Evolutionary conservation across 495 filamentous ascomycete species (phyloP), one percentile per base, ranked within the genome.

Genomic region (Entonaema liquescens): DNA sequence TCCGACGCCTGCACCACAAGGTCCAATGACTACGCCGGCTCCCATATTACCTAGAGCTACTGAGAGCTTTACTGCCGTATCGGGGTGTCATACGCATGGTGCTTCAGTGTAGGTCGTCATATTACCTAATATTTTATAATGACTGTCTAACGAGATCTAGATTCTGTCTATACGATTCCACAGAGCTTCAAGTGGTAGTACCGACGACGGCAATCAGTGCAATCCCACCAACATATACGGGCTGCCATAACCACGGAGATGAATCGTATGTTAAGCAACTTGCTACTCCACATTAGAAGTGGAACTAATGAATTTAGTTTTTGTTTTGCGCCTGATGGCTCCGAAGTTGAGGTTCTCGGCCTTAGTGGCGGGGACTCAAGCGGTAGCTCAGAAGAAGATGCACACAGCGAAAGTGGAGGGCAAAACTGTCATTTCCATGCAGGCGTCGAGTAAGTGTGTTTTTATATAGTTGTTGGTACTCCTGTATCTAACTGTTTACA

Each of bases 361-460:
- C 60, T 72, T 17, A 44, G 70, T 1, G 50, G 64, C 4, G 65
- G 62, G 5, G 25, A 47, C 25, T 55, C 56, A 33, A 47, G 12
- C 8, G 8, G 9, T 1, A 17, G 23, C n/a, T 75, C 76, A 57
- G 76, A 81, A 59, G 77, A 69, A 33, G 35, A 33, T 6, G 40
- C 35, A 5, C 13, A 25, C 11, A 49, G 44, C 21, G 73, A 70
- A 25, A 68, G 67, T 23, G 63, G 44, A 19, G 72, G 66, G 4
- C 67, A 71, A 59, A 83, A 83, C 56, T 91, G 87, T 69, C 88
- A 91, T 69, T 90, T 89, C 75, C 88, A 91, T 66, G 88, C 87
- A n/a, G 88, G 87, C 5, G 84, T 90, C 19, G 87, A 90, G 86
- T 88, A 78, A 74, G n/a, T n/a, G n/a, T n/a, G n/a, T n/a, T n/a